Base-by-base conservation (phyloP, 805 yeast species). In the Nakazawaea wickerhamii region DNA sequence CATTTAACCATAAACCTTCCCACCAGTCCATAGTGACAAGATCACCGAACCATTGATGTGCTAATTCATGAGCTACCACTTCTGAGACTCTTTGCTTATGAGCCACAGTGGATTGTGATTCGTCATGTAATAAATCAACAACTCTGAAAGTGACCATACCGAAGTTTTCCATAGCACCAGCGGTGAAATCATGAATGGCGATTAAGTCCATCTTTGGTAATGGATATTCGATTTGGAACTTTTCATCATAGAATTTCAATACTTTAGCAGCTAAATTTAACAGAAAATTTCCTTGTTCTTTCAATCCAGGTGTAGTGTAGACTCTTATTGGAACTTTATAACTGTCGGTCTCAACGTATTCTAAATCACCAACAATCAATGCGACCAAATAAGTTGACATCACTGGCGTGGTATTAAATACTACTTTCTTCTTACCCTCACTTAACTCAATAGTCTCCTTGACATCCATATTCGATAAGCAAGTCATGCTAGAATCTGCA, bases 161-260 rank as follows among this genome's bases (percentile, higher is more conserved):
- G 86, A 90, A 86, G 65, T 87, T 87, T 64, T 86, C 95, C 95
- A 86, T 86, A 20, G 95, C 95, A 52, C 87, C 87, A 43, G 89
- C 89, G 22, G 86, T 75, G 57, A 82, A 84, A 41, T 84, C 79
- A 51, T 85, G 90, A 44, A 86, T 81, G 2, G 89, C 91, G 30
- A 87, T 65, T 63, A 84, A 68, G 56, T 87, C 95, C 60, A 85
- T 65, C 61, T 86, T 86, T 33, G 95, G 91, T 52, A 86, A 68
- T 74, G 95, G 93, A 56, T 83, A 86, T 30, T 60, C 64, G 39
- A 73, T 58, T 48, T 72, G 75, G 52, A 76, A 76, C 18, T 72
- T 63, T 32, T 51, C 52, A 14, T 75, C 66, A 49, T 72, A 68
- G 54, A 63, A 72, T 51, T 72, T 77, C 34, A 76, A 70, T 35